Evolutionary conservation across 2,329 filamentous ascomycete genomes (phyloP).

Genomic region (Phaeosphaeriaceae sp.): DNA sequence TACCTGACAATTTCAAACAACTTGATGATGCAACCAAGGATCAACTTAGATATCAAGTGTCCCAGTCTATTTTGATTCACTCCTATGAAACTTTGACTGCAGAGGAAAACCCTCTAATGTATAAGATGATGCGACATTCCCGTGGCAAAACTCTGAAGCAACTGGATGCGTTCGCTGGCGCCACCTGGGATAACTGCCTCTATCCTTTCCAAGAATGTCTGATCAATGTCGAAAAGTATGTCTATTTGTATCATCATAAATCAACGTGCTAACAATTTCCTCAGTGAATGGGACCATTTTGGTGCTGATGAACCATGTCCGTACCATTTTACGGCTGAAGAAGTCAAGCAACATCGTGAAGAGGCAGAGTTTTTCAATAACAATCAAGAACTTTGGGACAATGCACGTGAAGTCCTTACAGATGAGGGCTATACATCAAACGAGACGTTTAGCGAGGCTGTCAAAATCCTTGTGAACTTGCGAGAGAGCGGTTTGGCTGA

Average conservation of each 20-base stretch:
- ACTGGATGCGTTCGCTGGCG: constrained; percentile 33
- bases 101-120: constrained; percentile 32
- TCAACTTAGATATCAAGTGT: constrained; percentile 29
- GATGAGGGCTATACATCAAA: constrained; percentile 33
- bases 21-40: constrained; percentile 29
- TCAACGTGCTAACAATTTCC: constrained; percentile 13
- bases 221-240: constrained; percentile 29
- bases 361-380: constrained; percentile 30
- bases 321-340: constrained; percentile 32
- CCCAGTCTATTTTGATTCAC: constrained; percentile 32
- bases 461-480: constrained; percentile 23
- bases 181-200: constrained; percentile 33
- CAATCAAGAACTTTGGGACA: constrained; percentile 32
- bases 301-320: constrained; percentile 28
- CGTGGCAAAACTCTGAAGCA: constrained; percentile 35
- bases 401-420: constrained; percentile 25
- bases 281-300: constrained; percentile 32
- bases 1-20: constrained; percentile 33
- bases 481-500: constrained; percentile 15
- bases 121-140: constrained; percentile 30
- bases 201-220: constrained; percentile 31
- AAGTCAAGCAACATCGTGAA: constrained; percentile 29
- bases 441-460: constrained; percentile 23
- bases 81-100: constrained; percentile 28
- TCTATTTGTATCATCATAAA: constrained; percentile 9